Evolutionary conservation across 164 flowering plant genomes (phyloP).

Genomic region (Annona squamosa): DNA sequence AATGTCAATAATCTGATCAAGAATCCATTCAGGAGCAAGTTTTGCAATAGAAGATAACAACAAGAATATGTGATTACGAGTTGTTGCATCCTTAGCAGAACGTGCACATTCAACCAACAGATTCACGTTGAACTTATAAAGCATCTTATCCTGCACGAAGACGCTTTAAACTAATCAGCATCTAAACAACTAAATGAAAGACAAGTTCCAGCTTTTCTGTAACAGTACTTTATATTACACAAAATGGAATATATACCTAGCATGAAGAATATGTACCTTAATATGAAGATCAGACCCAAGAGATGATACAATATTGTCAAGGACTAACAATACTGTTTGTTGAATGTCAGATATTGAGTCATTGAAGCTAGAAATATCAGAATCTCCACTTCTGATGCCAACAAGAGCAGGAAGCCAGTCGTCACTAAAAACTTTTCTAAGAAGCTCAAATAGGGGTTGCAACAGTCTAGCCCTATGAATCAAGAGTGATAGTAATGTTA

Average conservation of each 20-base stretch:
- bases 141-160: slow-evolving; percentile 36
- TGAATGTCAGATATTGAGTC: slow-evolving; percentile 33
- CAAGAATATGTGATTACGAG: slow-evolving; percentile 67
- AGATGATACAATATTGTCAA: slow-evolving; percentile 60
- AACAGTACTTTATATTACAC: not conserved
- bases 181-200: slow-evolving; percentile 5
- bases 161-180: not conserved
- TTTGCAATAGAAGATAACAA: slow-evolving; percentile 59
- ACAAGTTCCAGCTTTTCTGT: not conserved
- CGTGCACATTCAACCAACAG: slow-evolving; percentile 65
- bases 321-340: slow-evolving; percentile 48
- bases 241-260: not conserved
- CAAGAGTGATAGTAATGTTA: not conserved
- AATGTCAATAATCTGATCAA: slow-evolving; percentile 57
- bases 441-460: slow-evolving; percentile 61
- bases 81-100: slow-evolving; percentile 38
- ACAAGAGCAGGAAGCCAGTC: slow-evolving; percentile 31
- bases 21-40: slow-evolving; percentile 43
- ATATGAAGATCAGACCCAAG: slow-evolving; percentile 17
- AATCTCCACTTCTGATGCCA: slow-evolving; percentile 20
- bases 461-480: slow-evolving; percentile 47
- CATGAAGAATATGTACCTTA: slow-evolving; percentile 23
- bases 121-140: slow-evolving; percentile 30
- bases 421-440: slow-evolving; percentile 29
- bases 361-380: slow-evolving; percentile 24